Conservation (phyloP, 345 rosid genomes). For the Linum lewisii region DNA sequence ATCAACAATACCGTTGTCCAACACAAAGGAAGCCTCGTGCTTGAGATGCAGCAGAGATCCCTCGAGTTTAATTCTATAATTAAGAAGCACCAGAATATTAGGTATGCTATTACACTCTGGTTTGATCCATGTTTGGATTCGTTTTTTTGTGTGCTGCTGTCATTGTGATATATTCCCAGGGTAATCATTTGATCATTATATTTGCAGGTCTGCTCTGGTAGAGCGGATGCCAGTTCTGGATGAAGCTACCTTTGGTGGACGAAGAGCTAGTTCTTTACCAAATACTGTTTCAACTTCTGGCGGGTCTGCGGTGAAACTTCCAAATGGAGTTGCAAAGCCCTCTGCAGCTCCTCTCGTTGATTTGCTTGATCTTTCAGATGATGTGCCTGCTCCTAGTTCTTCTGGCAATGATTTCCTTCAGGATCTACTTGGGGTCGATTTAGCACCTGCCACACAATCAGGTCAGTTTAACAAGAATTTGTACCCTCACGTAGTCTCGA, state of each 20-base stretch:
- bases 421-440: constrained; percentile 85
- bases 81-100: constrained; percentile 75
- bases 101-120: constrained; percentile 29
- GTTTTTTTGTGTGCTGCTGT: too few species aligned
- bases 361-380: constrained; percentile 85
- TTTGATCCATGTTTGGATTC: constrained; percentile 5
- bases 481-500: too few species aligned
- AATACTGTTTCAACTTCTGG: constrained; percentile 53
- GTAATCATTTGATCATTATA: constrained; percentile 20
- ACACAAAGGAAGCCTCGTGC: constrained; percentile 81
- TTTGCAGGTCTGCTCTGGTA: constrained; percentile 72
- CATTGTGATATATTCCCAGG: constrained; percentile 3
- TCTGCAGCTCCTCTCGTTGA: constrained; percentile 72
- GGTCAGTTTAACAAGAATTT: constrained; percentile 36
- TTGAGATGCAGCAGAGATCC: constrained; percentile 98
- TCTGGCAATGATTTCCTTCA: constrained; percentile 82
- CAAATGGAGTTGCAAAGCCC: constrained; percentile 76
- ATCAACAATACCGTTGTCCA: constrained; percentile 54
- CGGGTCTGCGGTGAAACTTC: constrained; percentile 59
- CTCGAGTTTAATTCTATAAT: constrained; percentile 81
- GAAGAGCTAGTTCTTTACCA: constrained; percentile 78
- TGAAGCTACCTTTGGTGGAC: constrained; percentile 84
- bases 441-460: constrained; percentile 41
- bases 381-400: constrained; percentile 60
- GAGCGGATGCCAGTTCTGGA: constrained; percentile 99